Evolutionary conservation across 2,329 filamentous ascomycete genomes (phyloP), one percentile per base, ranked within the genome.

Genomic region (Thelonectria discophora): DNA sequence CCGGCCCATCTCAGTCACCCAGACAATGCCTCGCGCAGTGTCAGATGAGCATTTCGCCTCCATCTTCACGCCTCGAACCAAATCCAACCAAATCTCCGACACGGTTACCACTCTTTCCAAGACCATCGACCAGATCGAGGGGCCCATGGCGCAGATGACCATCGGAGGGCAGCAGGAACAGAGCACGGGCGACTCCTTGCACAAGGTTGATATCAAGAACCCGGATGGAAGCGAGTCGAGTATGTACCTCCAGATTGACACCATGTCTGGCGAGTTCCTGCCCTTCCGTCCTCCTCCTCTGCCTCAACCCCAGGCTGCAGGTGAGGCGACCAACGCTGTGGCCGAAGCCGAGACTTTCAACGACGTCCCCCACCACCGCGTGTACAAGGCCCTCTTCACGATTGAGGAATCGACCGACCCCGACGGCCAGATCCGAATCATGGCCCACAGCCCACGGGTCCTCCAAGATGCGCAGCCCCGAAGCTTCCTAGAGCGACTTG

Each of bases 1-100:
- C 79, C 89, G 95, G 64, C 95, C 95, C 47, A 94, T 99, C 73
- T 97, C 93, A 57, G 88, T 97, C 67, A 93, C 90, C 51, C 89
- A 90, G 70, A 89, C 90, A 68, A 89, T 97, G 73, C 95, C 91
- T 58, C 88, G 86, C 70, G 82, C 85, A 18, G 85, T 93, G 47
- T 88, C 86, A 54, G 83, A 90, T 64, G 90, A 91, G 74, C 85
- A 89, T 51, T 97, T 98, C 77, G 89, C 92, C 64, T 85, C 90
- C 73, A 94, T 99, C 73, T 98, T 98, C 77, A 83, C 88, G 46
- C 75, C 81, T 59, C 84, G 82, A 55, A 77, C 78, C 20, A 82
- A 82, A 68, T 72, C 77, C 63, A 80, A 79, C 73, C 79, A 81
- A 80, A 84, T 85, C 70, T 76, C 80, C 74, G 84, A 86, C 69